Evolutionary conservation across 805 yeast genomes (phyloP).

Genomic region (Ogataea glucozyma): DNA sequence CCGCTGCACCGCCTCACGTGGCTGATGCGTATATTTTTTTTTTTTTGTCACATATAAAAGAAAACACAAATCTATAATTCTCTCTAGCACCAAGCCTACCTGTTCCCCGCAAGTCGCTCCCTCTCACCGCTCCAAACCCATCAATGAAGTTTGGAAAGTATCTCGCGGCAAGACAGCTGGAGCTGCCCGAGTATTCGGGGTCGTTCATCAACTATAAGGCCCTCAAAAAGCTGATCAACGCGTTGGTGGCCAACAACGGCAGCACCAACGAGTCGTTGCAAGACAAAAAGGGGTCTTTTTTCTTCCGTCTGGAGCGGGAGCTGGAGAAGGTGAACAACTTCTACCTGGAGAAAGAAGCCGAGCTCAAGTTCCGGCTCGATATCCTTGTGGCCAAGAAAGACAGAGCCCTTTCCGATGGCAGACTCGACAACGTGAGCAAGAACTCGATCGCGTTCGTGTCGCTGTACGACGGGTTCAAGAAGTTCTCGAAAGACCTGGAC

Average conservation of each 20-base stretch:
- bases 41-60: background rate
- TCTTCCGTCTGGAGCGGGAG: slow-evolving; percentile 90
- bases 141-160: slow-evolving; percentile 89
- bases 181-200: slow-evolving; percentile 91
- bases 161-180: slow-evolving; percentile 90
- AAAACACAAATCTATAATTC: background rate
- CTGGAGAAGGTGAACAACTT: slow-evolving; percentile 93
- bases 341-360: slow-evolving; percentile 88
- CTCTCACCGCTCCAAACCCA: too few species aligned
- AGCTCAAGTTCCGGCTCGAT: slow-evolving; percentile 76
- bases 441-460: slow-evolving; percentile 79
- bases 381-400: slow-evolving; percentile 70
- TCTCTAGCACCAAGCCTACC: too few species aligned
- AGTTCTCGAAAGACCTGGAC: slow-evolving; percentile 85
- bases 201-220: slow-evolving; percentile 95
- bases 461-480: slow-evolving; percentile 82
- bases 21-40: background rate
- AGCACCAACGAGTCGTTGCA: slow-evolving; percentile 56
- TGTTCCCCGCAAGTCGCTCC: too few species aligned
- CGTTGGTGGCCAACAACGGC: slow-evolving; percentile 47
- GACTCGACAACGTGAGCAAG: slow-evolving; percentile 48
- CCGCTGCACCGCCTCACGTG: slow-evolving; percentile 1
- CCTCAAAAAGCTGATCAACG: slow-evolving; percentile 86
- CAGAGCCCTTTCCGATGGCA: slow-evolving; percentile 41
- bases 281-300: slow-evolving; percentile 87